phyloP scores from a whole-genome alignment of 2,329 filamentous ascomycete species.

The Gaeumannomyces sp. region DNA sequence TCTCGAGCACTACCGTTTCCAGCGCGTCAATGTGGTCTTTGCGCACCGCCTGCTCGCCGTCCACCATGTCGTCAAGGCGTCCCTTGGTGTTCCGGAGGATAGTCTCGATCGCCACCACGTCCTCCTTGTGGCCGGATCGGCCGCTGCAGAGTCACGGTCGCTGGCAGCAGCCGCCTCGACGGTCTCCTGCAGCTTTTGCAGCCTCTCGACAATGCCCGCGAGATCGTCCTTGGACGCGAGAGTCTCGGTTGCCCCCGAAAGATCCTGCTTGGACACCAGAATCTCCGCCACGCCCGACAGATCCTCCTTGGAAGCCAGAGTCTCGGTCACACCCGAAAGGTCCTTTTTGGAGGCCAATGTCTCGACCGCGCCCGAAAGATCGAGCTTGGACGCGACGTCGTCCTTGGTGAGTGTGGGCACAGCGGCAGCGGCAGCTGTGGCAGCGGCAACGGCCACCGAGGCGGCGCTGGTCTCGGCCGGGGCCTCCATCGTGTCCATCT shows the following conservation, averaged over 20 bases:
- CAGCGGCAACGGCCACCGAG: conserved; percentile 27
- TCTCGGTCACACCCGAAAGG: conserved; percentile 38
- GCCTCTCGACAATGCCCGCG: conserved; percentile 42
- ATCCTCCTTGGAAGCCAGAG: conserved; percentile 25
- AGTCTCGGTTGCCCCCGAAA: not conserved
- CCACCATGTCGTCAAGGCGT: conserved; percentile 73
- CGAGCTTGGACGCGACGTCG: conserved; percentile 20
- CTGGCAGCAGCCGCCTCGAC: conserved; percentile 24
- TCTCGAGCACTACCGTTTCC: conserved; percentile 62
- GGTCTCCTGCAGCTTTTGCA: conserved; percentile 36
- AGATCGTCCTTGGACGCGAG: conserved; percentile 24
- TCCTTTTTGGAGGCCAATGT: conserved; percentile 28
- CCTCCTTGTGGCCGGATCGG: conserved; percentile 65
- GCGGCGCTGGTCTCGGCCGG: conserved; percentile 33
- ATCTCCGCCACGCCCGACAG: conserved; percentile 41
- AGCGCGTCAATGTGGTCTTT: conserved; percentile 61
- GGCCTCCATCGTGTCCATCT: conserved; percentile 71
- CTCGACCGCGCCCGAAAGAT: conserved; percentile 40
- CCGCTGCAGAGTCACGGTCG: conserved; percentile 19
- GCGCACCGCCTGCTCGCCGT: conserved; percentile 63
- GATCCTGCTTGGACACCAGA: conserved; percentile 21
- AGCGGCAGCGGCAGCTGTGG: conserved; percentile 5
- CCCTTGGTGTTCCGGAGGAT: conserved; percentile 85
- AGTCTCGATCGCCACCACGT: conserved; percentile 85
- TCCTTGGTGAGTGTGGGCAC: conserved; percentile 13